Base-by-base conservation (phyloP, 2,329 filamentous ascomycete species). In the Colletotrichum lentis region DNA sequence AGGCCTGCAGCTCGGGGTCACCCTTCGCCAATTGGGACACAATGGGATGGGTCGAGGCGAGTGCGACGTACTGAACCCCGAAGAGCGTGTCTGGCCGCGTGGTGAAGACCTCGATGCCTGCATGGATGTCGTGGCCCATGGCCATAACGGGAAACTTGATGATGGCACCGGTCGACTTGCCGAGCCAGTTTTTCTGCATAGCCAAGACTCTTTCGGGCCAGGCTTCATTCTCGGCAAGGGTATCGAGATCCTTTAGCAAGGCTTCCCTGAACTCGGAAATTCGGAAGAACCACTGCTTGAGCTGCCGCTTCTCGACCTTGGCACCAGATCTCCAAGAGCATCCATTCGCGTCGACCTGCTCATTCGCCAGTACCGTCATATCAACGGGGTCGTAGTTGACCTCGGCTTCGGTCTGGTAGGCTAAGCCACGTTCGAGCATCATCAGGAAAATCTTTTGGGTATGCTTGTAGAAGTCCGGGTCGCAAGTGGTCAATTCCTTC, bases 311-410 rank as follows among this genome's bases (percentile, higher is more conserved):
- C 78, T 96, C 91, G 20, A 96, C 93, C 76, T 91, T 90, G 57
- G 92, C 93, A 11, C 93, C 93, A 1, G 92, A 96, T 64, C 93
- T 87, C 94, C 94, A 97, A 2, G 93, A 97, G 73, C 84, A 88
- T 39, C 94, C 94, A 74, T 93, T 90, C 57, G 91, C 85, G 76
- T 96, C 92, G n/a, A 97, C 93, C 79, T 97, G 94, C 78, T 97
- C 94, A 76, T 97, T 97, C 12, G 94, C 94, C 67, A 97, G 83
- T 18, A 97, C 94, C 0, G 94, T 97, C 76, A 91, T 90, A 76
- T 97, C 94, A 35, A 97, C 86, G 1, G 94, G 94, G 72, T 97
- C 94, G 80, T 92, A 97, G 78, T 97, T 97, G 73, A 97, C 94
- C 70, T 94, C 80, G 22, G 93, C 92, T 73, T 96, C 90, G 41